A percentile compares a stretch with the other conserved stretches of the same genome.
Evolutionary conservation across 257 asterid species (phyloP).

Genomic region (Solanum dulcamara): DNA sequence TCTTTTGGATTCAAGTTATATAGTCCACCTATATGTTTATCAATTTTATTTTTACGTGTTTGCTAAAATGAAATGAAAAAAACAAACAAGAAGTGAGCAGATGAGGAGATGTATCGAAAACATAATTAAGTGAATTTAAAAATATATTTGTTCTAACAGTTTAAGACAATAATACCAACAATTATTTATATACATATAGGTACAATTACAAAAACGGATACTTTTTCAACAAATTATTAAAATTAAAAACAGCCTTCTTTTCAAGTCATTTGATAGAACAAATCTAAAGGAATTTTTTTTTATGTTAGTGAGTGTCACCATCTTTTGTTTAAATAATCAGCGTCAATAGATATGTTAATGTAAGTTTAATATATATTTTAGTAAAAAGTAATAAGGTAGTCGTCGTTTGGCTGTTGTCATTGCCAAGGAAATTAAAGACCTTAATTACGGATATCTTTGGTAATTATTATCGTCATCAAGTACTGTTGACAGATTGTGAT

Average conservation of each 20-base stretch:
- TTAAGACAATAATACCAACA: neutral
- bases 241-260: neutral
- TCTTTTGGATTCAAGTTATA: neutral
- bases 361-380: neutral
- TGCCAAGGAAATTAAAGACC: neutral
- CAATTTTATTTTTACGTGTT: neutral
- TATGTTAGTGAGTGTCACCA: constrained; percentile 32
- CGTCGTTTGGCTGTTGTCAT: constrained; percentile 26
- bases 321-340: constrained; percentile 9
- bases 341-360: neutral
- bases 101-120: neutral
- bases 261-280: constrained; percentile 14
- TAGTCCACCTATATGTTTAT: neutral
- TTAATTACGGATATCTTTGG: neutral
- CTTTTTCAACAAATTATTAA: neutral
- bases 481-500: constrained; percentile 4
- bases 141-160: neutral
- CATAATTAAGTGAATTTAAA: neutral
- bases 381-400: neutral
- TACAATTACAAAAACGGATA: neutral
- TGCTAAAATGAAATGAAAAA: neutral
- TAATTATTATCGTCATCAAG: constrained; percentile 2
- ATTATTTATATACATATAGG: neutral
- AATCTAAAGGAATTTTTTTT: constrained; percentile 7
- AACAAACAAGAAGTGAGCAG: neutral